phyloP scores from a whole-genome alignment of 1,284 basidiomycete species.

The Sparassis latifolia region DNA sequence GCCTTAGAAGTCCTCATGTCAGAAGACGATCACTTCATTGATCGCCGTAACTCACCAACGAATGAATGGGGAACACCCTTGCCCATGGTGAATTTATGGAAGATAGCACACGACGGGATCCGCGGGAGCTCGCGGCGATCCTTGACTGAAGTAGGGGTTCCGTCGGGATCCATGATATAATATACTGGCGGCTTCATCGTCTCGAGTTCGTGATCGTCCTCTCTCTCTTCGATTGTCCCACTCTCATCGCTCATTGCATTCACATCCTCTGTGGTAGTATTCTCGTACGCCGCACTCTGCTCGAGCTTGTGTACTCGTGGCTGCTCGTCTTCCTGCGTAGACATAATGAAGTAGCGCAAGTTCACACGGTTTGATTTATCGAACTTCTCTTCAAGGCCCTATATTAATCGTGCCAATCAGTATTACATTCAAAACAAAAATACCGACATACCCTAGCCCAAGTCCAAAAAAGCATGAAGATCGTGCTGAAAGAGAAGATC shows the following conservation, averaged over 20 bases:
- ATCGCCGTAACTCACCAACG: conserved; percentile 30
- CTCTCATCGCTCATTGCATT: no score
- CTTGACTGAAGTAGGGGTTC: conserved; percentile 5
- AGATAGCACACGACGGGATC: conserved; percentile 48
- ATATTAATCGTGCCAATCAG: not conserved
- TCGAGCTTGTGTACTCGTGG: not conserved
- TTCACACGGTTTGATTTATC: conserved; percentile 50
- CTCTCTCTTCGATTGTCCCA: not conserved
- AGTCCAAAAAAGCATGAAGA: conserved; percentile 54
- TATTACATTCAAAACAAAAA: not conserved
- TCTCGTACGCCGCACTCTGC: not conserved
- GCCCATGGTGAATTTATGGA: conserved; percentile 47
- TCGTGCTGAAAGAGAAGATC: conserved; percentile 21
- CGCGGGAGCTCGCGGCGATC: conserved; percentile 30
- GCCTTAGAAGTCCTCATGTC: conserved; percentile 17
- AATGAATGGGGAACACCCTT: conserved; percentile 56
- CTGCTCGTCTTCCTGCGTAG: not conserved
- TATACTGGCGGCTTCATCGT: conserved; percentile 1
- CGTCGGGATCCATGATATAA: not conserved
- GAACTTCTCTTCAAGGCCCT: conserved; percentile 54
- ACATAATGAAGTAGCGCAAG: conserved; percentile 42
- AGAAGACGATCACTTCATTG: not conserved
- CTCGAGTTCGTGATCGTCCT: conserved; percentile 2
- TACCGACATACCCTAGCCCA: conserved; percentile 45
- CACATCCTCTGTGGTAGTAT: not conserved